Conservation (phyloP, 768 basidiomycete species). For the Collybia mongolica region DNA sequence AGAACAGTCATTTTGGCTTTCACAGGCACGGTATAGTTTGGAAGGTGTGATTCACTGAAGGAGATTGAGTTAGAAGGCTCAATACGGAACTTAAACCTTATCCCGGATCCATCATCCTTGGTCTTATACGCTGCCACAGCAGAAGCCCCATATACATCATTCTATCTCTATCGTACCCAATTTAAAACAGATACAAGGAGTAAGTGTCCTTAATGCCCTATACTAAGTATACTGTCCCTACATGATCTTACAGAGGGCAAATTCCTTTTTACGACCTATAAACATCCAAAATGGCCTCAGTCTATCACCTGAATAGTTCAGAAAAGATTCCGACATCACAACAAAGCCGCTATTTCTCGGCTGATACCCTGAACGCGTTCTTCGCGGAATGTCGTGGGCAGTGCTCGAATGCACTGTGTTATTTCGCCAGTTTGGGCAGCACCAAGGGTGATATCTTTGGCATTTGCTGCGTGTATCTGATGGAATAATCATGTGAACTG, state of each 20-base stretch:
- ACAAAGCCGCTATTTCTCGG: conserved; percentile 45
- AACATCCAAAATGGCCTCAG: conserved; percentile 1
- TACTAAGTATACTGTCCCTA: conserved; percentile 1
- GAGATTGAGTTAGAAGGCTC: no score
- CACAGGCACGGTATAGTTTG: no score
- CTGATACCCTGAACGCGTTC: conserved; percentile 52
- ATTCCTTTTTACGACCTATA: conserved; percentile 1
- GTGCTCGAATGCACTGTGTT: conserved; percentile 32
- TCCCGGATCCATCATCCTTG: no score
- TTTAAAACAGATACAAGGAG: not conserved
- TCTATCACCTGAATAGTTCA: conserved; percentile 5
- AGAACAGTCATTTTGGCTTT: conserved; percentile 21
- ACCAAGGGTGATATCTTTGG: conserved; percentile 30
- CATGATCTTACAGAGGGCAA: not conserved
- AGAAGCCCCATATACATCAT: not conserved
- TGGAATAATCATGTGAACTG: conserved; percentile 6
- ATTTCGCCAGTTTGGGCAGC: conserved; percentile 40
- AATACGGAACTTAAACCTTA: not conserved
- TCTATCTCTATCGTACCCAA: not conserved
- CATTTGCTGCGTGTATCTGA: conserved; percentile 51
- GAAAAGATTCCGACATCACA: conserved; percentile 24
- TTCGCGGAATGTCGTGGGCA: conserved; percentile 54
- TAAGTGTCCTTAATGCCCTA: not conserved
- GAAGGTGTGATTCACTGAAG: no score
- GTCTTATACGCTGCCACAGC: not conserved